phyloP scores from a whole-genome alignment of 2,329 filamentous ascomycete species.

The Hymenoscyphus occultus region DNA sequence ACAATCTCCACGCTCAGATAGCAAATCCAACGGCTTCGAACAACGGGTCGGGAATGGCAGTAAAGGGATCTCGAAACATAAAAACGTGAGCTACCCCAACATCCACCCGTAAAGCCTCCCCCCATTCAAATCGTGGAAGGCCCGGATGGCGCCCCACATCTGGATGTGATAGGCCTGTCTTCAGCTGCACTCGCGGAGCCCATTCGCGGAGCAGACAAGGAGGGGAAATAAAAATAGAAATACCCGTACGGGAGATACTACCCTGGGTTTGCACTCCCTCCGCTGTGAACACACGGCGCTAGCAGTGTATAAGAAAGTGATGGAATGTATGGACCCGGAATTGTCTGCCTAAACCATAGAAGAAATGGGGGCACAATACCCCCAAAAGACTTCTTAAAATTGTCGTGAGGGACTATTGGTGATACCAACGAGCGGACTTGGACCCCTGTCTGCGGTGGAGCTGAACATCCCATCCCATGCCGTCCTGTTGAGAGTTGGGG shows the following conservation, averaged over 20 bases:
- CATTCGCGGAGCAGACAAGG: neutral
- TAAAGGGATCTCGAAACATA: neutral
- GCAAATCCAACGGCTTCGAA: neutral
- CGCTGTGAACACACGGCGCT: neutral
- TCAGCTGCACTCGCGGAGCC: neutral
- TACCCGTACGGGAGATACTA: neutral
- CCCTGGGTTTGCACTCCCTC: neutral
- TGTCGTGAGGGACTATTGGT: neutral
- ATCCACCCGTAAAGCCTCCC: neutral
- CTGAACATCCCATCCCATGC: neutral
- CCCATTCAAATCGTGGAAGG: neutral
- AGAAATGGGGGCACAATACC: neutral
- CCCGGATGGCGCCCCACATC: neutral
- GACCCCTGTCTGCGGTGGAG: conserved; percentile 1
- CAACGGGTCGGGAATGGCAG: neutral
- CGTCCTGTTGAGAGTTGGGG: neutral
- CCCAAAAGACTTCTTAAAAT: neutral
- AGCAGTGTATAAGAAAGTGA: neutral
- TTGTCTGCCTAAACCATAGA: neutral
- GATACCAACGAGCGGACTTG: neutral
- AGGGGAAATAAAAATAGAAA: neutral
- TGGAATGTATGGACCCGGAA: neutral
- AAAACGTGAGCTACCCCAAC: neutral
- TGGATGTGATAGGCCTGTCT: neutral
- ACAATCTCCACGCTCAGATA: neutral